Percentiles rank a stretch among this genome's conserved stretches.
These are phyloP conservation scores for Pisolithus albus DNA, from an alignment of 768 basidiomycete species.

Conservation along the genomic window DNA sequence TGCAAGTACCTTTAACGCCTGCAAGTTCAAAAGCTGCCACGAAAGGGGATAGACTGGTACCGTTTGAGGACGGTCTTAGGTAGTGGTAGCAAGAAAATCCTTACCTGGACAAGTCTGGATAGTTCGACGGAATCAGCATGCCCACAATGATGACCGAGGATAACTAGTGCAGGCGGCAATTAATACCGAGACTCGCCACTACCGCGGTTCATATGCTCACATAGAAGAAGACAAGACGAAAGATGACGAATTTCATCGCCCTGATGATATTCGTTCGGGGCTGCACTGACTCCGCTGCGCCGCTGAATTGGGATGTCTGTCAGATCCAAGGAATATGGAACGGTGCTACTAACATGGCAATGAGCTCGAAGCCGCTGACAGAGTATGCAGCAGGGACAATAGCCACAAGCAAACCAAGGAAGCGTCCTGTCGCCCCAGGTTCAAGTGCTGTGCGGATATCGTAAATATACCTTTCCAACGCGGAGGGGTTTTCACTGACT, in stretches of 20 bases:
- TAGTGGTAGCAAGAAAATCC: neutral
- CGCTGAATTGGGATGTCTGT: conserved; percentile 30
- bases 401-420: conserved; percentile 17
- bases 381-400: conserved; percentile 48
- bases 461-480: neutral
- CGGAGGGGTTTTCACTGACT: neutral
- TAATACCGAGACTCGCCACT: neutral
- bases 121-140: conserved; percentile 70
- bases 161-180: conserved; percentile 11
- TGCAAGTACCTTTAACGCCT: conserved; percentile 51
- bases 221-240: conserved; percentile 50
- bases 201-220: neutral
- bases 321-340: conserved; percentile 8
- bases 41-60: conserved; percentile 69
- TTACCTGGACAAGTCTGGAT: conserved; percentile 43
- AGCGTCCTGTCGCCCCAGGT: conserved; percentile 16
- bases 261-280: conserved; percentile 75
- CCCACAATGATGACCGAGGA: conserved; percentile 47
- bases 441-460: conserved; percentile 9
- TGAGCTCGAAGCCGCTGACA: conserved; percentile 70
- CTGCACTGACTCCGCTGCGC: conserved; percentile 70
- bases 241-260: conserved; percentile 72
- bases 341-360: conserved; percentile 47
- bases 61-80: neutral
- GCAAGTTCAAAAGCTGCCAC: conserved; percentile 74